phyloP scores from a whole-genome alignment of 257 asterid species.

The Solanum chiquidenum region DNA sequence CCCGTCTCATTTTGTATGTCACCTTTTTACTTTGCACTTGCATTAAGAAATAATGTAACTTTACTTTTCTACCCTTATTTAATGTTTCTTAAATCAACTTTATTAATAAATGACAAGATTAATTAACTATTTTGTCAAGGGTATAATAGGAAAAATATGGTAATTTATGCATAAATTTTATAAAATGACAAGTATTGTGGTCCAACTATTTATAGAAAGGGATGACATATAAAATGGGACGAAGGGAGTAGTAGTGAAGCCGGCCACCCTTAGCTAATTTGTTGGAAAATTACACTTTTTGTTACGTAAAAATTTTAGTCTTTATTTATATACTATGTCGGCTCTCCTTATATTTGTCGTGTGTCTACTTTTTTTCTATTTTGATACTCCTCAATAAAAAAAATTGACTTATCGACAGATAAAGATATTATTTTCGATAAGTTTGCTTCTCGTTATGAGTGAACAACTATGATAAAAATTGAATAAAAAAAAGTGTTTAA shows the following conservation, averaged over 20 bases:
- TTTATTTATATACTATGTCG: background rate
- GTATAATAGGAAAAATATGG: no score
- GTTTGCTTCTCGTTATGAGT: background rate
- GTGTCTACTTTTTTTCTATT: background rate
- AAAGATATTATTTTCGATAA: background rate
- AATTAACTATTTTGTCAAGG: no score
- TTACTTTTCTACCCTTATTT: no score
- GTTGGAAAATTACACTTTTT: background rate
- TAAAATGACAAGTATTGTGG: no score
- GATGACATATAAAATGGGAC: no score
- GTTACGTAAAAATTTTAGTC: background rate
- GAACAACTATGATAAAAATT: background rate
- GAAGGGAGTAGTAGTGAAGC: background rate
- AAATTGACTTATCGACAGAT: background rate
- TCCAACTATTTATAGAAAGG: no score
- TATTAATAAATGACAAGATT: no score
- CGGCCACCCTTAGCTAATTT: background rate
- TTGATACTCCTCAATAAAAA: background rate
- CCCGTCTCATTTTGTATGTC: no score
- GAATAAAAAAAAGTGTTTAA: background rate
- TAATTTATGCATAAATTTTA: no score
- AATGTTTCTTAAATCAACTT: no score
- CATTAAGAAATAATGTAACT: no score
- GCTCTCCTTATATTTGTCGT: background rate
- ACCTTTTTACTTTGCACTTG: no score